Conservation (phyloP, 768 basidiomycete genomes). For the Chalciporus sphaerocephalus region DNA sequence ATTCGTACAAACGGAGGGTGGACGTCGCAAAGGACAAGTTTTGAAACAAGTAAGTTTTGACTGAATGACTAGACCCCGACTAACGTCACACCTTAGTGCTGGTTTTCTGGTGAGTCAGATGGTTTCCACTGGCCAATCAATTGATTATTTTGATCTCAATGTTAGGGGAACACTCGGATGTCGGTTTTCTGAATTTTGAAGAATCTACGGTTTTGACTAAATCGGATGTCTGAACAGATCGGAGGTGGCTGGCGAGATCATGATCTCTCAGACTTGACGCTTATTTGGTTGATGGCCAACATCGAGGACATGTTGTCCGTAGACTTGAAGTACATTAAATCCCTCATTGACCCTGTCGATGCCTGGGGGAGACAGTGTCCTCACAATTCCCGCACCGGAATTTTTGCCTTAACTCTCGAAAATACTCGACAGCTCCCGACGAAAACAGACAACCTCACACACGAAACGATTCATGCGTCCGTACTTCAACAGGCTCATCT, state of each 20-base stretch:
- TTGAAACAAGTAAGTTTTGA: conserved; percentile 51
- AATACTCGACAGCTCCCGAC: conserved; percentile 49
- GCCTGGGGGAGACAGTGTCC: conserved; percentile 60
- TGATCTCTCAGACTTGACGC: conserved; percentile 61
- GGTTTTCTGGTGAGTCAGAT: conserved; percentile 58
- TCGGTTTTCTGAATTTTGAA: neutral
- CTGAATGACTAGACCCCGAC: neutral
- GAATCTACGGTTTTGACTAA: neutral
- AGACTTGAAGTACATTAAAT: conserved; percentile 49
- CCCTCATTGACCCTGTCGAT: conserved; percentile 47
- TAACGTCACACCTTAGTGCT: conserved; percentile 43
- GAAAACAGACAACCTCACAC: conserved; percentile 40
- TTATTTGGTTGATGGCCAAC: conserved; percentile 64
- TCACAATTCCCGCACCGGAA: conserved; percentile 53
- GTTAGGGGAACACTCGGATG: conserved; percentile 29
- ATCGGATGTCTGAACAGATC: conserved; percentile 42
- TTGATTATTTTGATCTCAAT: conserved; percentile 8
- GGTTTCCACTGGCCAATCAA: neutral
- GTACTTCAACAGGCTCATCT: conserved; percentile 44
- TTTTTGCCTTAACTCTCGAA: conserved; percentile 45
- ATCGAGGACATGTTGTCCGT: conserved; percentile 52
- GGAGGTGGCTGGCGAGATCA: conserved; percentile 68
- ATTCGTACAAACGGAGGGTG: conserved; percentile 54
- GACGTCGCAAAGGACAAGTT: conserved; percentile 50
- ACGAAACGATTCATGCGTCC: conserved; percentile 61